phyloP scores from a whole-genome alignment of 331 rosid genomes.

The Acacia pycnantha region DNA sequence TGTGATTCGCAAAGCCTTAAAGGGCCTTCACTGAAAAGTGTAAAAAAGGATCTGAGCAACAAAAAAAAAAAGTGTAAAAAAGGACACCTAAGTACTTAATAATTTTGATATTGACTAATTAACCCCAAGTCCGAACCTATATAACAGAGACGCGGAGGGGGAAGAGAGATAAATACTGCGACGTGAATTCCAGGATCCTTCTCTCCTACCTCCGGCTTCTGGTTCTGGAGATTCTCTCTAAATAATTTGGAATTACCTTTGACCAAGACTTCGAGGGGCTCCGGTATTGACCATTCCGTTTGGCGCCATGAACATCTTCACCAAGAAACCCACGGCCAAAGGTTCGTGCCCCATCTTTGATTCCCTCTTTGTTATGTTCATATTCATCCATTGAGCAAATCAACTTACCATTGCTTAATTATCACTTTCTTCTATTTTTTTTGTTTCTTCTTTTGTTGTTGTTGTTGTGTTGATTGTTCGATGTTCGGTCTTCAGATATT shows the following conservation, averaged over 20 bases:
- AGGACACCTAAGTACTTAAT: background rate
- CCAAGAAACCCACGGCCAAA: slow-evolving; percentile 93
- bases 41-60: too few species aligned
- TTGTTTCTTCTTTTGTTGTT: background rate
- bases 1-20: background rate
- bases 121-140: background rate
- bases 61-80: background rate
- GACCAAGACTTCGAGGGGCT: slow-evolving; percentile 24
- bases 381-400: background rate
- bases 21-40: background rate
- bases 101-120: background rate
- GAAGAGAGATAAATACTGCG: too few species aligned
- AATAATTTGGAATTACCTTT: background rate
- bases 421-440: background rate
- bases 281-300: slow-evolving; percentile 8
- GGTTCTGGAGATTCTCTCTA: background rate
- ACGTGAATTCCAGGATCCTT: slow-evolving; percentile 6
- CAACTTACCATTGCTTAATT: background rate
- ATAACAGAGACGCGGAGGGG: background rate
- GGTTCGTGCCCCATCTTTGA: slow-evolving; percentile 47
- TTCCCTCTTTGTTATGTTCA: background rate
- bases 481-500: slow-evolving; percentile 3
- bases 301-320: slow-evolving; percentile 74
- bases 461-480: background rate
- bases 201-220: background rate